phyloP scores from a whole-genome alignment of 164 flowering plant genomes.

The Kalanchoe fedtschenkoi region DNA sequence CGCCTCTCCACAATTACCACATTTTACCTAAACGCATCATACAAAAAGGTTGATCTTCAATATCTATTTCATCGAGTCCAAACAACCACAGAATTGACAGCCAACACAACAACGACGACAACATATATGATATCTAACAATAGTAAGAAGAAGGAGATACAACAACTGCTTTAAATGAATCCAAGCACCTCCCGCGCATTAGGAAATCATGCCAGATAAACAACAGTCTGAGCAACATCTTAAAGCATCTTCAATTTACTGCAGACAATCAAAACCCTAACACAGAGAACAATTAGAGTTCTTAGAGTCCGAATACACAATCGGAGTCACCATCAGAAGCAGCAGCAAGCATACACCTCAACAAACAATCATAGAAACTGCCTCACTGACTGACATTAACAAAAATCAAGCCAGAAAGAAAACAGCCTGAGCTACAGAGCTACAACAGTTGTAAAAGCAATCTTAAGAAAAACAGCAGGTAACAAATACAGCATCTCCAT shows the following conservation, averaged over 20 bases:
- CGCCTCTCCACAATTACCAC: slow-evolving; percentile 75
- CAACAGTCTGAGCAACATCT: too few species aligned
- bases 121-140: not conserved
- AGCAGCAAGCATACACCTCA: not conserved
- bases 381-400: too few species aligned
- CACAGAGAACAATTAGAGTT: too few species aligned
- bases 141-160: too few species aligned
- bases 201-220: too few species aligned
- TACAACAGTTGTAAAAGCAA: not conserved
- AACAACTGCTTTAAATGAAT: not conserved
- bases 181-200: not conserved
- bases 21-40: slow-evolving; percentile 42
- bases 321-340: not conserved
- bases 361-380: not conserved
- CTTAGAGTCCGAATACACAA: too few species aligned
- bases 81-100: not conserved
- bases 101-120: not conserved
- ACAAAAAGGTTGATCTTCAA: not conserved
- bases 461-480: not conserved
- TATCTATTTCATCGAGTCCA: not conserved
- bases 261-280: too few species aligned
- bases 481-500: too few species aligned
- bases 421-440: not conserved
- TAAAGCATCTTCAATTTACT: too few species aligned
- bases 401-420: not conserved